phyloP scores from a whole-genome alignment of 2,329 filamentous ascomycete genomes.

The Diaporthe citriasiana region DNA sequence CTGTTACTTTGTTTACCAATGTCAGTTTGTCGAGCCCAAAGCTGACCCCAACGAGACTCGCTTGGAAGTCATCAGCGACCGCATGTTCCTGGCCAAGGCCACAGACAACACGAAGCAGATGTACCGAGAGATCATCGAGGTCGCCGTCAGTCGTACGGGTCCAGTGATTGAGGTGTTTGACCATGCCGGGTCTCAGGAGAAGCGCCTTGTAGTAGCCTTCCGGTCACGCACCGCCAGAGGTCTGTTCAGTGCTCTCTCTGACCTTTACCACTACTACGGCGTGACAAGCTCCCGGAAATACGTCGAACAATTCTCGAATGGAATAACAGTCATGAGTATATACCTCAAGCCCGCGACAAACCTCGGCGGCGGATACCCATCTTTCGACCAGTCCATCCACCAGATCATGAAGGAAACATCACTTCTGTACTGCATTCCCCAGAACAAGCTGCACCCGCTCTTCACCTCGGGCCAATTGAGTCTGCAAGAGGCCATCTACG shows the following conservation, averaged over 20 bases:
- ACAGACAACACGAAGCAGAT: conserved; percentile 96
- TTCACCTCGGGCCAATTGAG: conserved; percentile 90
- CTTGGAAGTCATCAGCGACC: conserved; percentile 92
- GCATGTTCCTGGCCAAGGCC: conserved; percentile 94
- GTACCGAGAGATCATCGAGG: conserved; percentile 93
- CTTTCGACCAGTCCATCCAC: conserved; percentile 94
- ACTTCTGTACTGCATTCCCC: conserved; percentile 95
- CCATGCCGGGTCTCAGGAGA: conserved; percentile 91
- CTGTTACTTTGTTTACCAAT: conserved; percentile 99
- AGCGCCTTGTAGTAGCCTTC: conserved; percentile 94
- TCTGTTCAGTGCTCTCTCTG: conserved; percentile 93
- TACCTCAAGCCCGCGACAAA: conserved; percentile 84
- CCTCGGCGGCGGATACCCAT: conserved; percentile 73
- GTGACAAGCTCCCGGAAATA: conserved; percentile 97
- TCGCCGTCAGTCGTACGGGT: conserved; percentile 86
- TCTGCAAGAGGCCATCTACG: conserved; percentile 96
- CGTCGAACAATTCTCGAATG: conserved; percentile 98
- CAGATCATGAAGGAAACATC: conserved; percentile 99
- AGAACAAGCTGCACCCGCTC: conserved; percentile 93
- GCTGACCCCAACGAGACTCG: conserved; percentile 85
- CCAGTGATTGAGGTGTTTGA: conserved; percentile 99
- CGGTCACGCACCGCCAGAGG: conserved; percentile 92
- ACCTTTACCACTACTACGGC: conserved; percentile 99
- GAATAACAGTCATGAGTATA: conserved; percentile 95
- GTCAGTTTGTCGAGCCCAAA: conserved; percentile 84